Evolutionary conservation across 2,329 filamentous ascomycete genomes (phyloP).

Genomic region (Beauveria caledonica): DNA sequence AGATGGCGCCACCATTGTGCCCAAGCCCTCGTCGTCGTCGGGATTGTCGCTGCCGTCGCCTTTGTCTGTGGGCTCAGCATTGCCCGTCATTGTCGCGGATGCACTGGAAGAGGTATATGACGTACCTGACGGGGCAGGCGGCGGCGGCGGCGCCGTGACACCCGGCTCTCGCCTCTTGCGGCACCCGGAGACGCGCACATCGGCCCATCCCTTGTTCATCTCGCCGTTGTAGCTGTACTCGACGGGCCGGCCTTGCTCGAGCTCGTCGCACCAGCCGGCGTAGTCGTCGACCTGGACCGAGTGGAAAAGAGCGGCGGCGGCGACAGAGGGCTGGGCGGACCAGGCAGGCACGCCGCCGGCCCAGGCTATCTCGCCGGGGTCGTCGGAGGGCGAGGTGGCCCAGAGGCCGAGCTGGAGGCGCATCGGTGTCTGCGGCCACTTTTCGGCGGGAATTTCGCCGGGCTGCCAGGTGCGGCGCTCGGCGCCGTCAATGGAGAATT

Average conservation of each 20-base stretch:
- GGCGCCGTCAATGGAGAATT: slow-evolving; percentile 50
- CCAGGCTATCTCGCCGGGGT: slow-evolving; percentile 58
- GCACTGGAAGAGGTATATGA: neutral
- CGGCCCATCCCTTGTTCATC: slow-evolving; percentile 20
- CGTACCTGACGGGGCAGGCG: slow-evolving; percentile 3
- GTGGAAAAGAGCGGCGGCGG: slow-evolving; percentile 17
- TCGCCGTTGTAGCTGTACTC: slow-evolving; percentile 23
- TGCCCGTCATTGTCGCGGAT: neutral
- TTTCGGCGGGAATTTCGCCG: slow-evolving; percentile 37
- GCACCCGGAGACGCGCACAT: slow-evolving; percentile 22
- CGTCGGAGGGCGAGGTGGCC: slow-evolving; percentile 39
- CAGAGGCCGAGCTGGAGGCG: slow-evolving; percentile 55
- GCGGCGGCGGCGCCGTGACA: neutral
- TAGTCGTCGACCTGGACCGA: slow-evolving; percentile 23
- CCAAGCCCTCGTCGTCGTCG: neutral
- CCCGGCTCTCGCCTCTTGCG: slow-evolving; percentile 15
- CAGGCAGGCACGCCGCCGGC: slow-evolving; percentile 47
- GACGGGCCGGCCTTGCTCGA: slow-evolving; percentile 12
- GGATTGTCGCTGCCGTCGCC: neutral
- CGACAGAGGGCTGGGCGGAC: slow-evolving; percentile 16
- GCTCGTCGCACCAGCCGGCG: slow-evolving; percentile 20
- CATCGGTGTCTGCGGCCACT: slow-evolving; percentile 64
- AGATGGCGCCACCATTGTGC: neutral
- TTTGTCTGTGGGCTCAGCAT: slow-evolving; percentile 4
- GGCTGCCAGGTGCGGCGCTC: slow-evolving; percentile 25